Percentiles rank a stretch among this genome's conserved stretches.
Evolutionary conservation across 2,329 filamentous ascomycete species (phyloP).

Genomic region (Trichophyton mentagrophytes): DNA sequence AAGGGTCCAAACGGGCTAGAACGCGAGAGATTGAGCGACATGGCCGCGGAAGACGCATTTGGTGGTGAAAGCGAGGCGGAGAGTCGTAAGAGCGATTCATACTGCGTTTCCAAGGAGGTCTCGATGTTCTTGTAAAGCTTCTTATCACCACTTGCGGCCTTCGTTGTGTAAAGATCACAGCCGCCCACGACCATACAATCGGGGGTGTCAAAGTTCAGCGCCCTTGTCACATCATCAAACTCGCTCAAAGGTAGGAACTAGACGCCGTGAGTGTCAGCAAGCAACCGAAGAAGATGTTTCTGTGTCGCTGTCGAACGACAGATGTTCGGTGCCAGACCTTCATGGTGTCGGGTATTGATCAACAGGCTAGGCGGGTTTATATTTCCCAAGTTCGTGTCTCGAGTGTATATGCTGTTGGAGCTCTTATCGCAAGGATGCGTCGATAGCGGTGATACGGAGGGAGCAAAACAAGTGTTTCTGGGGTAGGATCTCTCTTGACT

Average conservation of each 20-base stretch:
- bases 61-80: slow-evolving; percentile 80
- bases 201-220: slow-evolving; percentile 88
- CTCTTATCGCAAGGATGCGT: neutral
- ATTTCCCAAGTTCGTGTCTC: neutral
- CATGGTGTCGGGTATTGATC: neutral
- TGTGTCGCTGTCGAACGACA: neutral
- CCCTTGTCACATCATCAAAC: slow-evolving; percentile 81
- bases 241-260: slow-evolving; percentile 87
- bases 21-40: slow-evolving; percentile 59
- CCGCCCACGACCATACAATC: slow-evolving; percentile 86
- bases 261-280: neutral
- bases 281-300: neutral
- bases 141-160: slow-evolving; percentile 88
- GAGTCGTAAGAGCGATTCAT: slow-evolving; percentile 74
- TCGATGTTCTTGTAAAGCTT: slow-evolving; percentile 96
- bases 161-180: slow-evolving; percentile 95
- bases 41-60: slow-evolving; percentile 56
- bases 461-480: no score
- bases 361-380: neutral
- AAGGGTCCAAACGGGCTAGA: slow-evolving; percentile 87
- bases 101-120: slow-evolving; percentile 76
- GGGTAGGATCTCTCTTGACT: neutral
- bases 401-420: neutral
- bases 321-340: neutral
- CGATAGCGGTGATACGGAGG: neutral